Percentiles rank a stretch among this genome's conserved stretches.
Conservation (phyloP, 2,329 filamentous ascomycete genomes). For the Cercospora berteroae region DNA sequence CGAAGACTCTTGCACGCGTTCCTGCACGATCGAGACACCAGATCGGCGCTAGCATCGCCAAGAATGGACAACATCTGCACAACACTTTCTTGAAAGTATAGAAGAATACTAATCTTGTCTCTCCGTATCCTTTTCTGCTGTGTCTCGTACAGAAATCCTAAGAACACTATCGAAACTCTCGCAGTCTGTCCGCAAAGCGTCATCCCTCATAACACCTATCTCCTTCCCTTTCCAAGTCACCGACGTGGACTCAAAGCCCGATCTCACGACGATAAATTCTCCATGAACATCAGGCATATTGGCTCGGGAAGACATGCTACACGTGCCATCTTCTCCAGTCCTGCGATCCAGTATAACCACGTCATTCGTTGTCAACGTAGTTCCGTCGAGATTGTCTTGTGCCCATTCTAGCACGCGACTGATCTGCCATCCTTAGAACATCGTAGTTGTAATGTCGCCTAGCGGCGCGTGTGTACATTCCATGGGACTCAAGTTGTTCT, state of each 20-base stretch:
- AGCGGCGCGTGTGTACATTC: background rate
- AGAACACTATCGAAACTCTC: background rate
- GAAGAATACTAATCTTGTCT: background rate
- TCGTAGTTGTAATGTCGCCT: background rate
- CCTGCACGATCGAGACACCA: background rate
- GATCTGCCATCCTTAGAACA: background rate
- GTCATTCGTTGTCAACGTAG: background rate
- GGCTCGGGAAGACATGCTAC: background rate
- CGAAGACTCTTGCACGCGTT: constrained; percentile 1
- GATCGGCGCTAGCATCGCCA: background rate
- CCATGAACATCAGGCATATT: background rate
- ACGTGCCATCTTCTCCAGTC: background rate
- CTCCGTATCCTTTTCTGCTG: background rate
- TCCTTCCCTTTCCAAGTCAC: background rate
- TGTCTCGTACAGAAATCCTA: background rate
- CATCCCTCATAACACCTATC: background rate
- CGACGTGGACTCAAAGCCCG: background rate
- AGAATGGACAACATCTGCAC: background rate
- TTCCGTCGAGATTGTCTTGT: background rate
- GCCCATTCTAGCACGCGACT: background rate
- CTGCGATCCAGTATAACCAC: background rate
- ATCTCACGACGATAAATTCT: background rate
- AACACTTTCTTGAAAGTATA: background rate
- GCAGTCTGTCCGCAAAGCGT: background rate
- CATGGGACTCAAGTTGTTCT: background rate